These are phyloP conservation scores for Solanum infundibuliforme DNA, from an alignment of 257 asterid species.

Conservation along the genomic window DNA sequence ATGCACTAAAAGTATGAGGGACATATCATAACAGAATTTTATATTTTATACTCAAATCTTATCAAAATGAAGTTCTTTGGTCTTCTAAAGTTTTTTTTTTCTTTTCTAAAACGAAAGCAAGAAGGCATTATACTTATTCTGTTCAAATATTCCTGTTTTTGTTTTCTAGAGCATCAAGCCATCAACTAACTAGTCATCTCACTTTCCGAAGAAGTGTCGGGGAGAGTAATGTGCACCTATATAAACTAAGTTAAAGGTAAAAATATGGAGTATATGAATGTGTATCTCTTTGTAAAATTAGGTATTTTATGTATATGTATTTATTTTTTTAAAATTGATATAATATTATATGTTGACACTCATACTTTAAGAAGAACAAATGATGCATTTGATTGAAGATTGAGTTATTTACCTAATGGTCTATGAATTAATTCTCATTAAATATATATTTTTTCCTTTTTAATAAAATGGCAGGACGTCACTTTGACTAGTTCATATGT, in stretches of 20 bases:
- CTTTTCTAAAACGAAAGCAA: not conserved
- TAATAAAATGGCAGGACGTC: not conserved
- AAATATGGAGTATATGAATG: no score
- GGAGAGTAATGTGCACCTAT: not conserved
- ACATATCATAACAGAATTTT: not conserved
- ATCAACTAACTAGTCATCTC: not conserved
- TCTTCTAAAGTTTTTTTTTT: not conserved
- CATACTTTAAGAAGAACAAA: no score
- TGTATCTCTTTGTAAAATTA: no score
- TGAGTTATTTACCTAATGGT: not conserved
- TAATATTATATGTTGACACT: not conserved
- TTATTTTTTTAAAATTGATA: accelerated
- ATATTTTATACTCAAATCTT: not conserved
- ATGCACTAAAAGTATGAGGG: not conserved
- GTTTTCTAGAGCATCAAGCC: not conserved
- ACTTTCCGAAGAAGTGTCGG: not conserved
- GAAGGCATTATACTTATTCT: not conserved
- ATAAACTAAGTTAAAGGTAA: no score
- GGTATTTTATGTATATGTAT: not conserved
- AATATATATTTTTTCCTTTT: not conserved
- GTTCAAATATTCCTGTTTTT: not conserved
- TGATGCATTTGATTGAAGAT: not conserved
- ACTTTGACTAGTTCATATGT: no score
- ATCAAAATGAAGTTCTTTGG: not conserved
- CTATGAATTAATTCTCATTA: no score